These are phyloP conservation scores for Dinochytrium kinnereticum DNA, from an alignment of 371 early-diverging fungal species.

Conservation along the genomic window DNA sequence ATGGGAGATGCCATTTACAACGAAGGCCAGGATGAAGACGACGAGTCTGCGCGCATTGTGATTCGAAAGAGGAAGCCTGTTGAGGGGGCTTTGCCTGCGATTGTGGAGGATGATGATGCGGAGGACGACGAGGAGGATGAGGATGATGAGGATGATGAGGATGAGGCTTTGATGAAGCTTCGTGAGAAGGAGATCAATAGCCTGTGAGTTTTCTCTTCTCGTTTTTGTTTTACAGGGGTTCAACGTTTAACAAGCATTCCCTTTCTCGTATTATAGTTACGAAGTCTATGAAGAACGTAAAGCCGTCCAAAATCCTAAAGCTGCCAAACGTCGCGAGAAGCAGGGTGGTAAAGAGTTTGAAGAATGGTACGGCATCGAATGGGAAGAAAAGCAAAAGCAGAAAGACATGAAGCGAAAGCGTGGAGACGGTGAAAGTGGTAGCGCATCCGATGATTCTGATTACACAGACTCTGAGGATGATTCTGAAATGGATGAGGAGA, in stretches of 20 bases:
- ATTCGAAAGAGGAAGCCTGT: slow-evolving; percentile 11
- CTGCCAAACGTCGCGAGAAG: slow-evolving; percentile 67
- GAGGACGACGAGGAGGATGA: slow-evolving; percentile 25
- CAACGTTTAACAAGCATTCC: background rate
- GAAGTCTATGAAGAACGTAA: slow-evolving; percentile 72
- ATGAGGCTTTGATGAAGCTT: slow-evolving; percentile 12
- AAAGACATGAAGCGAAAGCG: slow-evolving; percentile 25
- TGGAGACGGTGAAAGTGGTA: slow-evolving; percentile 10
- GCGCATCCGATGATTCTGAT: slow-evolving; percentile 30
- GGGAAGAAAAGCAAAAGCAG: slow-evolving; percentile 45
- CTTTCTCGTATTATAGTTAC: slow-evolving; percentile 55
- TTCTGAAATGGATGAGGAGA: slow-evolving; percentile 34
- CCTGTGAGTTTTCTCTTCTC: background rate
- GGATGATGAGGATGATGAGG: slow-evolving; percentile 39
- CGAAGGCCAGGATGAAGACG: slow-evolving; percentile 20
- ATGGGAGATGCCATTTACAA: slow-evolving; percentile 29
- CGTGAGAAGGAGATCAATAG: background rate
- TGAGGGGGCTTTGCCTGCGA: slow-evolving; percentile 16
- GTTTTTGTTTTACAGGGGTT: background rate
- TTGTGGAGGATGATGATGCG: slow-evolving; percentile 2
- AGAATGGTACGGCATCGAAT: slow-evolving; percentile 61
- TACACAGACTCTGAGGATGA: slow-evolving; percentile 53
- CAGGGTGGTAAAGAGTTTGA: slow-evolving; percentile 65
- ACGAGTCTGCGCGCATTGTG: no score
- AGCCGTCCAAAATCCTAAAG: slow-evolving; percentile 77